Percentiles rank a stretch among this genome's conserved stretches.
Conservation (phyloP, 129 eudicot genomes). For the Flaveria sonorensis region DNA sequence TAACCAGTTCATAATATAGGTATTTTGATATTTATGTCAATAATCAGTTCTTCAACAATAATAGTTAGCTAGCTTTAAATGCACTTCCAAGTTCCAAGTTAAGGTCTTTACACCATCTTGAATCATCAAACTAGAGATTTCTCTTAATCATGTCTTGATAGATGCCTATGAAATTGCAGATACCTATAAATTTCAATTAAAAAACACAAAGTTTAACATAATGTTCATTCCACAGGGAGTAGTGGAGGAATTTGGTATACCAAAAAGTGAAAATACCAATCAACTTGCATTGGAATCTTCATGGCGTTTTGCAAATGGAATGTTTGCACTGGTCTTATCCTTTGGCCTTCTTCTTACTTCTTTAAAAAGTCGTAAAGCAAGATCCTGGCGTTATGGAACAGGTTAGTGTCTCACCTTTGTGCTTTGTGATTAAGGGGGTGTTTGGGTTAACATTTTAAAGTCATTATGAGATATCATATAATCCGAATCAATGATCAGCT, state of each 20-base stretch:
- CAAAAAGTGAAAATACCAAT: constrained; percentile 67
- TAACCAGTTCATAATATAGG: no score
- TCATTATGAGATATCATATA: neutral
- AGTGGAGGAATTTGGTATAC: constrained; percentile 85
- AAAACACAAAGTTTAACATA: neutral
- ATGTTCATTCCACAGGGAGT: constrained; percentile 62
- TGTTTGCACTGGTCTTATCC: constrained; percentile 93
- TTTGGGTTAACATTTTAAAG: neutral
- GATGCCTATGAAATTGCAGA: no score
- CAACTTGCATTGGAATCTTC: constrained; percentile 66
- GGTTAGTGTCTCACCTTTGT: constrained; percentile 44
- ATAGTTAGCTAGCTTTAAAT: no score
- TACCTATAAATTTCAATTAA: neutral
- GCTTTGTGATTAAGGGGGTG: neutral
- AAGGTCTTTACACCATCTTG: no score
- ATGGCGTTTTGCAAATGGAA: constrained; percentile 98
- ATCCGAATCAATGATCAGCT: neutral
- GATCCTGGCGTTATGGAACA: constrained; percentile 98
- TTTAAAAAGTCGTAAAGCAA: constrained; percentile 87
- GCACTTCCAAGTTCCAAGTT: no score
- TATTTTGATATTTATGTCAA: no score
- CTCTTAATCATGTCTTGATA: no score
- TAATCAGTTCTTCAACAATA: no score
- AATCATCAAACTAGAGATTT: no score
- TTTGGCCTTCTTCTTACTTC: constrained; percentile 95